These are phyloP conservation scores for Camellia lanceoleosa DNA, from an alignment of 148 eudicot genomes.

Conservation along the genomic window DNA sequence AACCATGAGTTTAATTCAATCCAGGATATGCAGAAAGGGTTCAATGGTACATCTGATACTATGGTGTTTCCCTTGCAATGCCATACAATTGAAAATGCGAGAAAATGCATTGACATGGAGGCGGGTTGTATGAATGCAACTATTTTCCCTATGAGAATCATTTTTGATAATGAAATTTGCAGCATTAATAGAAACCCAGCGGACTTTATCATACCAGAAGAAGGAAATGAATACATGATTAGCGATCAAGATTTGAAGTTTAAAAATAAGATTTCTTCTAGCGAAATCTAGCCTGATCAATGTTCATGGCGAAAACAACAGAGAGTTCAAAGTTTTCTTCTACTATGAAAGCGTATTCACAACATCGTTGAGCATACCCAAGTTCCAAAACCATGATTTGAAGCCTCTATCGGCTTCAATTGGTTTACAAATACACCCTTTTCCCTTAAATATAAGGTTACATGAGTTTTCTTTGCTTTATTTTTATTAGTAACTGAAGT, in stretches of 20 bases:
- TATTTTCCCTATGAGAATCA: not conserved
- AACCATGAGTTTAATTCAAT: not conserved
- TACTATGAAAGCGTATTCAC: slow-evolving; percentile 10
- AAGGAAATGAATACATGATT: slow-evolving; percentile 43
- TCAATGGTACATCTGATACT: slow-evolving; percentile 5
- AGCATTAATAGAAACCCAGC: slow-evolving; percentile 65
- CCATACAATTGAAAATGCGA: not conserved
- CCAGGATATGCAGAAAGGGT: slow-evolving; percentile 19
- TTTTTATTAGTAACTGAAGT: slow-evolving; percentile 12
- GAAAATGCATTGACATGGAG: slow-evolving; percentile 9
- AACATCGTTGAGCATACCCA: not conserved
- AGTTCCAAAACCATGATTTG: not conserved
- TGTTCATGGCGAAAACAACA: slow-evolving; percentile 24
- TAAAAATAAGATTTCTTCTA: slow-evolving; percentile 15
- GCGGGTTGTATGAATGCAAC: not conserved
- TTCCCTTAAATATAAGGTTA: not conserved
- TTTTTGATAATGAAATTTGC: slow-evolving; percentile 34
- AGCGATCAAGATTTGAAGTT: slow-evolving; percentile 41
- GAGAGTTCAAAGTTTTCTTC: slow-evolving; percentile 17
- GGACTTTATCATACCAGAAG: slow-evolving; percentile 53
- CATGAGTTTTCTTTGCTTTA: not conserved
- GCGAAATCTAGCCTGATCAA: too few relatives aligned
- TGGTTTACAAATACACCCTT: not conserved
- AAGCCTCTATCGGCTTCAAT: not conserved
- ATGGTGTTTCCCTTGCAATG: not conserved